These are phyloP conservation scores for Halophytophthora polymorphica DNA, from an alignment of 352 stramenopile genomes.

Conservation along the genomic window DNA sequence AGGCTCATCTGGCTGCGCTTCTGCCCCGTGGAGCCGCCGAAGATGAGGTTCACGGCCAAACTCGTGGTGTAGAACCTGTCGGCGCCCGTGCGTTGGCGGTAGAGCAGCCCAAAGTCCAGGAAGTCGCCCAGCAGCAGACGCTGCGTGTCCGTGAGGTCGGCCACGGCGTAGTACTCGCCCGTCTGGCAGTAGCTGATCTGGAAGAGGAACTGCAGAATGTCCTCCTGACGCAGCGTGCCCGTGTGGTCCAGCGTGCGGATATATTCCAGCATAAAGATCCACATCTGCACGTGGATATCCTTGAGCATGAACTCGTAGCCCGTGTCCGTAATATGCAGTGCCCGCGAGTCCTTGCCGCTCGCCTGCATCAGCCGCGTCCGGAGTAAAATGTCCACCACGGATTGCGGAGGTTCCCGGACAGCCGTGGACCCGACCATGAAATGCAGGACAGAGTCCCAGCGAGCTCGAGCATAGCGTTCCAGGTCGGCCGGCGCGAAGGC, in stretches of 20 bases:
- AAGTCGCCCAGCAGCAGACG: constrained; percentile 80
- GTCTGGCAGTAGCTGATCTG: constrained; percentile 89
- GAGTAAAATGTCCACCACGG: constrained; percentile 71
- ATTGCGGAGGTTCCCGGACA: constrained; percentile 58
- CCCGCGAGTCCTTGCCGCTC: constrained; percentile 44
- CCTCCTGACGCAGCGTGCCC: constrained; percentile 71
- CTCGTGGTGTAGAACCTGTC: constrained; percentile 88
- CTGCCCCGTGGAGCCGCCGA: constrained; percentile 69
- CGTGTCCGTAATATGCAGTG: constrained; percentile 85
- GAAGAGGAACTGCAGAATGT: constrained; percentile 89
- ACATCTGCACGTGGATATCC: constrained; percentile 90
- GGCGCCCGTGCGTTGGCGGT: constrained; percentile 48
- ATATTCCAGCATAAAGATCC: constrained; percentile 90
- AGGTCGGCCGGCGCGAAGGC: constrained; percentile 48
- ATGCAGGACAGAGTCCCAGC: constrained; percentile 72
- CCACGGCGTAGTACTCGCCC: constrained; percentile 79
- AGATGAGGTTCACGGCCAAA: constrained; percentile 89
- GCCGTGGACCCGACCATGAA: constrained; percentile 76
- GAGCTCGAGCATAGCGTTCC: constrained; percentile 53
- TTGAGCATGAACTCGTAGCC: constrained; percentile 92
- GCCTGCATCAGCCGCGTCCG: constrained; percentile 71
- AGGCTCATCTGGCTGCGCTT: constrained; percentile 50
- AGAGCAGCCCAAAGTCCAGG: constrained; percentile 85
- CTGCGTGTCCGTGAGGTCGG: constrained; percentile 73
- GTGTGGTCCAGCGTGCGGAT: constrained; percentile 81